Base-by-base conservation (phyloP, 2,329 filamentous ascomycete species). In the Ceratocystis variospora region DNA sequence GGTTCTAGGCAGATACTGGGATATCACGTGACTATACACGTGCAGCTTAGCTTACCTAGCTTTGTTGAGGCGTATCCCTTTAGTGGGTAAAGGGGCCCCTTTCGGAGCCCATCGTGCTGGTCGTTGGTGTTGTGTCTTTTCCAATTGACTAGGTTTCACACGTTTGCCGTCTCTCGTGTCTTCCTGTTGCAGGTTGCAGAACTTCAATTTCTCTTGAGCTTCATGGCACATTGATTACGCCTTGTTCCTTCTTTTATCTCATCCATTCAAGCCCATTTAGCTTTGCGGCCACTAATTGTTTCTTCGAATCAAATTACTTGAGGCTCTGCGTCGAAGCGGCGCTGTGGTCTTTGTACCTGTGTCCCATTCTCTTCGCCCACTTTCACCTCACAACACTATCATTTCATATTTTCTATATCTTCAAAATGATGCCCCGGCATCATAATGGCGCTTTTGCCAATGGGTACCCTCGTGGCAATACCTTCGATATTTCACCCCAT, bases 401-500 rank as follows among this genome's bases (percentile, higher is more conserved):
- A 66, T 37, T 6, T 41, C 4, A 41, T 41, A 41, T 15, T 41
- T 12, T 4, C 8, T 28, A 7, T 19, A 37, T 70, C 74, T 78
- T 77, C 75, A 86, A 85, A 79, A 88, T 87, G 85, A 91, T 94
- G 85, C 89, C 93, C 75, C 85, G 90, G 79, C 90, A 96, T 81
- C 83, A 88, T 74, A 78, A 79, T 69, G 79, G 79, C 76, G 87
- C 87, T 75, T 93, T 88, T 77, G 84, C 87, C 69, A 96, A 94
- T 79, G 92, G 90, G 74, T 92, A 92, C 75, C 87, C 88, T 70
- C 82, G 86, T 70, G 83, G 82, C 68, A 87, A 87, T 73, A 89
- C 87, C 59, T 93, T 96, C 74, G 90, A 90, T 70, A 92, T 95
- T 73, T 90, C 89, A 71, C 89, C 90, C 71, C 90, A 96, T 76